phyloP scores from a whole-genome alignment of 495 filamentous ascomycete genomes.

The Penicillium steckii region DNA sequence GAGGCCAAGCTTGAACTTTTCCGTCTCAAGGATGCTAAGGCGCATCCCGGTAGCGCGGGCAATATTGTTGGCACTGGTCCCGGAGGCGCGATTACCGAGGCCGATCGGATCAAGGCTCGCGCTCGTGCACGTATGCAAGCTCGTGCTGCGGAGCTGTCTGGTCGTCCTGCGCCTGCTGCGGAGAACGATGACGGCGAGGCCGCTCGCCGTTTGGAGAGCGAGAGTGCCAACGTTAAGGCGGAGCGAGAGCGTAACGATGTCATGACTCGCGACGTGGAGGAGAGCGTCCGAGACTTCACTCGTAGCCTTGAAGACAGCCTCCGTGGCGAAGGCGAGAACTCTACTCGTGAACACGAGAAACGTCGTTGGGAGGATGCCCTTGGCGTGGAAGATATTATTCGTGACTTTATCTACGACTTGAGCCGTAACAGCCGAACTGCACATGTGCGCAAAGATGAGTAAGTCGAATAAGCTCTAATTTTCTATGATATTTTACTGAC shows the following conservation, averaged over 20 bases:
- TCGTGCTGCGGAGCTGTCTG: conserved; percentile 86
- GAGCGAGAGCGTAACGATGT: conserved; percentile 92
- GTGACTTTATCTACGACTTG: conserved; percentile 96
- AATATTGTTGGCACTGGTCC: conserved; percentile 90
- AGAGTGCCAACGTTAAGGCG: conserved; percentile 72
- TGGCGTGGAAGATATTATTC: conserved; percentile 93
- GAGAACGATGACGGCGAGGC: conserved; percentile 74
- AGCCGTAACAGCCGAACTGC: conserved; percentile 79
- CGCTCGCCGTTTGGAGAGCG: conserved; percentile 79
- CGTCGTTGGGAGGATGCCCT: conserved; percentile 95
- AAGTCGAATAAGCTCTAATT: conserved; percentile 25
- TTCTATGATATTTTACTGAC: conserved; percentile 14
- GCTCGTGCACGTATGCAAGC: conserved; percentile 99
- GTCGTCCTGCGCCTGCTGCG: conserved; percentile 62
- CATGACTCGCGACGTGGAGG: conserved; percentile 96
- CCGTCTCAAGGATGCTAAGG: conserved; percentile 88
- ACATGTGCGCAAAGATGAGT: conserved; percentile 73
- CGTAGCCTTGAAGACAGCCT: conserved; percentile 80
- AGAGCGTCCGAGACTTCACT: conserved; percentile 89
- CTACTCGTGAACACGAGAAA: conserved; percentile 78
- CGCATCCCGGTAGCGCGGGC: conserved; percentile 78
- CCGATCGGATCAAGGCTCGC: conserved; percentile 89
- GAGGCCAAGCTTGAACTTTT: conserved; percentile 94
- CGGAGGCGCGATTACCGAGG: conserved; percentile 87
- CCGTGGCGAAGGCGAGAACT: conserved; percentile 72